phyloP scores from a whole-genome alignment of 176 grass and related monocot genomes.

The Aegilops bicornis region DNA sequence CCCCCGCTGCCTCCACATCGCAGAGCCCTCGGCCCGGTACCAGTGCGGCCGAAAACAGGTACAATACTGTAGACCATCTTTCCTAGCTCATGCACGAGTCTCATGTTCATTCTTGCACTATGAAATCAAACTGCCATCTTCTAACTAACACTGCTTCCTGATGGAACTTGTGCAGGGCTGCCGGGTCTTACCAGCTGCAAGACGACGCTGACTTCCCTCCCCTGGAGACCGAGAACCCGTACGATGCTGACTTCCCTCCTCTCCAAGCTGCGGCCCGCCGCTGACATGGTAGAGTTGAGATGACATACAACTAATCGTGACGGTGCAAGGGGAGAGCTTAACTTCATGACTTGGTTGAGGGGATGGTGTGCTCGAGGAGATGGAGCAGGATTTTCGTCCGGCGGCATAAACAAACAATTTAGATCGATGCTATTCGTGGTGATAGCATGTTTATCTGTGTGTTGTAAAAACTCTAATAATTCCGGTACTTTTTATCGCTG shows the following conservation, averaged over 20 bases:
- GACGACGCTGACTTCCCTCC: constrained; percentile 74
- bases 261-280: constrained; percentile 29
- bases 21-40: neutral
- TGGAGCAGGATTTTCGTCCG: too few relatives aligned
- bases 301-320: constrained; percentile 27
- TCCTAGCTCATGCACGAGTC: neutral
- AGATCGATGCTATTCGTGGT: neutral
- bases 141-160: neutral
- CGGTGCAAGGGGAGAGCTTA: constrained; percentile 17
- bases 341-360: neutral
- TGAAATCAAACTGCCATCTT: neutral
- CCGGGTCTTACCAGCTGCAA: constrained; percentile 35
- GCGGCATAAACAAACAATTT: too few relatives aligned
- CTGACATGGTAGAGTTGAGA: constrained; percentile 9
- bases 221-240: constrained; percentile 27
- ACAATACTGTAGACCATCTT: neutral
- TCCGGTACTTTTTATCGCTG: neutral
- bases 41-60: constrained; percentile 22
- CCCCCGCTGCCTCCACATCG: neutral
- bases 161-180: constrained; percentile 39
- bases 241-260: constrained; percentile 41
- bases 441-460: constrained; percentile 20
- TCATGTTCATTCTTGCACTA: neutral
- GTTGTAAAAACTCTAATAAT: constrained; percentile 40
- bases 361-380: neutral